Base-by-base conservation (phyloP, 1,139 yeast species). In the Yamadazyma triangularis region DNA sequence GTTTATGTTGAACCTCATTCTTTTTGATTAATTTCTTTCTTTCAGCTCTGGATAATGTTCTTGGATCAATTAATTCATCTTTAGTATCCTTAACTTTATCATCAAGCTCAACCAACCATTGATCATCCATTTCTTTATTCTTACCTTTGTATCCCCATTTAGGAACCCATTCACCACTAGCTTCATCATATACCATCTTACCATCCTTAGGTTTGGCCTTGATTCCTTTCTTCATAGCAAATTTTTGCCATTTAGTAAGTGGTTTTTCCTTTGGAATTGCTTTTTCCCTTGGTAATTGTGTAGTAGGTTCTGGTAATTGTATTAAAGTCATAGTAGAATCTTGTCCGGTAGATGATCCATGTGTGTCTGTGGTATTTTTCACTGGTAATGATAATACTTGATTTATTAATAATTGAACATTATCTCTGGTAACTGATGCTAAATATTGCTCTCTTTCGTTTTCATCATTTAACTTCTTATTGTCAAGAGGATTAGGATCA, bases 71-170 rank as follows among this genome's bases (percentile, higher is more conserved):
- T 47, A 86, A 66, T 47, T 85, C 95, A 34, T 82, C 77, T 22
- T 64, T 72, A 11, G 82, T 76, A 34, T 77, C 77, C 50, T 75
- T 73, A 24, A 68, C 77, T 45, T 79, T 71, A 36, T 85, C 95
- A 36, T 87, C 86, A 39, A 91, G 83, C 60, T 93, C 99, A 35
- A 91, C 97, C 55, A 88, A 72, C 98, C 98, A 91, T 61, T 91
- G 96, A 53, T 73, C 67, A 52, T 91, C 97, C 47, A 80, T 54
- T 36, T 79, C 77, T 64, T 91, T 91, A 62, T 91, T 91, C 58
- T 77, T 77, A 51, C 98, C 98, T 46, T 84, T 81, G 66, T 82
- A 91, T 38, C 99, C 99, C 98, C 98, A 93, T 60, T 88, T 89
- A 48, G 95, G 93, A 38, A 83, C 96, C 98, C 98, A 93, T 60